These are phyloP conservation scores for Chionographis japonica DNA, from an alignment of 106 monocot species.

Conservation along the genomic window DNA sequence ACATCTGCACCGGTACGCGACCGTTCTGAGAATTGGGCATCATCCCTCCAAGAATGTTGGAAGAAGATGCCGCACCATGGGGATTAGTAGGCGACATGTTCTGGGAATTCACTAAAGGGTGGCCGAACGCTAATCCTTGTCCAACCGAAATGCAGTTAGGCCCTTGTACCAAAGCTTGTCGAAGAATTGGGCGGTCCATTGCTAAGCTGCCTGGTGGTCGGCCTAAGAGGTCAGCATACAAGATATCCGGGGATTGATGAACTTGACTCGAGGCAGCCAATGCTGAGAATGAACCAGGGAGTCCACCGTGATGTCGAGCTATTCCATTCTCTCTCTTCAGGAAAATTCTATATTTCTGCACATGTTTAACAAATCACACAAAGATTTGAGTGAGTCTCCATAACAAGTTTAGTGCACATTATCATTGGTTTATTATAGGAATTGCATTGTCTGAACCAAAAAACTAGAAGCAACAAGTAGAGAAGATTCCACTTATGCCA, in stretches of 20 bases:
- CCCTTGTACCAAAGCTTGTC: constrained; percentile 31
- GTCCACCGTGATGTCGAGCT: constrained; percentile 61
- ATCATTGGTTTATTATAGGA: no score
- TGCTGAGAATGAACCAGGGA: constrained; percentile 59
- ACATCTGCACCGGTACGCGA: constrained; percentile 37
- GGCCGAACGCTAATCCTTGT: constrained; percentile 44
- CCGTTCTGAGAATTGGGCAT: constrained; percentile 27
- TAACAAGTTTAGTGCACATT: no score
- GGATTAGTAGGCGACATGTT: constrained; percentile 49
- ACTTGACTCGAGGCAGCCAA: constrained; percentile 78
- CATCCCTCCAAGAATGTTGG: not conserved
- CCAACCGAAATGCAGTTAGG: constrained; percentile 30
- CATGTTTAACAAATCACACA: constrained; percentile 9
- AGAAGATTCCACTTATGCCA: no score
- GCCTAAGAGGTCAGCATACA: constrained; percentile 63
- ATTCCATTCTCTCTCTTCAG: constrained; percentile 84
- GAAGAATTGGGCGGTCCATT: constrained; percentile 26
- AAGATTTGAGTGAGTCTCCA: not conserved
- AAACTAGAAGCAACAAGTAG: no score
- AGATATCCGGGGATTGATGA: constrained; percentile 57
- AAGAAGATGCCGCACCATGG: constrained; percentile 11
- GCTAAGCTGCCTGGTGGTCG: constrained; percentile 31
- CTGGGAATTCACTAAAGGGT: constrained; percentile 51
- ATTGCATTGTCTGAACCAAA: no score
- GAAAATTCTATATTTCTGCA: constrained; percentile 95